Evolutionary conservation across 2,329 filamentous ascomycete species (phyloP), one percentile per base, ranked within the genome.

Genomic region (Claviceps africana): DNA sequence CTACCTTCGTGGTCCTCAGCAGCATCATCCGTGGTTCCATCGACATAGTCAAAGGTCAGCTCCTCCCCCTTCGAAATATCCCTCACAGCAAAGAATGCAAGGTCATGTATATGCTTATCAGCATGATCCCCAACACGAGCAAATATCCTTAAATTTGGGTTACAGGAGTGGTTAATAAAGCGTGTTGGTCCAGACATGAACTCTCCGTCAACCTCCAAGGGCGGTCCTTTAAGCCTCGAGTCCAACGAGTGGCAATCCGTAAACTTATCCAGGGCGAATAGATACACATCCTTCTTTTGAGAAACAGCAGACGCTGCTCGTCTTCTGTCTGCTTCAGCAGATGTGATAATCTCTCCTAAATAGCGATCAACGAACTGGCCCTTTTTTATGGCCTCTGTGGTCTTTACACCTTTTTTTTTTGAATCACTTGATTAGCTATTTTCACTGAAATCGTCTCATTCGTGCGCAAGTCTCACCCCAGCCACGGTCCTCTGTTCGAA

Each of bases 241-340:
- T 83, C 79, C 10, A 73, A 67, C 1, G 77, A 80, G 6, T 72
- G 59, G 0, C 72, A 68, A 51, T 85, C 76, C 1, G 73, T 78
- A 62, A 90, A 91, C 62, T 93, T 93, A 70, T 94, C 88, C 1
- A 94, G 78, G 1, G 77, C 81, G 64, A 91, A 93, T 1, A 93
- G 75, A 58, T 93, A 93, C 0, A 85, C 81, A 22, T 86, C 82
- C 59, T 90, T 90, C n/a, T 74, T 73, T 54, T 78, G 72, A 0
- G 76, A 75, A 2, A 77, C 67, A 31, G 72, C 70, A 2, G 80
- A 76, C 0, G 71, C 67, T 1, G 71, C 69, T 7, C 86, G 82
- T 2, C 88, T 81, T 1, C 72, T 70, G 17, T 82, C 75, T 0
- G 87, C 85, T 66, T 90, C 81, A 2, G 65, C 59, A 0, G 74